These are phyloP conservation scores for Trichophyton rubrum DNA, from an alignment of 2,329 filamentous ascomycete species.

Conservation along the genomic window DNA sequence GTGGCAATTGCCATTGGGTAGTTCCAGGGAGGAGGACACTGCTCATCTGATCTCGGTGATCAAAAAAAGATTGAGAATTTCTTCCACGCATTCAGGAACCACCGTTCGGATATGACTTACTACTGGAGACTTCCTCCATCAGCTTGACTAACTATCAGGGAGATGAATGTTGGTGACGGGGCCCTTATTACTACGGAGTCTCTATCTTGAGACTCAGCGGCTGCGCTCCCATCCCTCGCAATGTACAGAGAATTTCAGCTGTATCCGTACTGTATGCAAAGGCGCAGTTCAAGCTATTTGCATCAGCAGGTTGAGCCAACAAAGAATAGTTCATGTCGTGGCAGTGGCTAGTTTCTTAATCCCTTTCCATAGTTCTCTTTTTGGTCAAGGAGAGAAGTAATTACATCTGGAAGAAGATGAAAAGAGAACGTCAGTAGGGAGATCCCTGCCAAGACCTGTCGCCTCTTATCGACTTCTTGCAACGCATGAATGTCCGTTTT, in stretches of 20 bases:
- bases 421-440: background rate
- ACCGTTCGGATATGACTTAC: background rate
- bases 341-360: background rate
- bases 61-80: background rate
- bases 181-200: background rate
- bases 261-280: background rate
- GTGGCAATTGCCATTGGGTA: background rate
- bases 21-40: background rate
- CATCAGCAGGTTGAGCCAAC: background rate
- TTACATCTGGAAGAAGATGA: background rate
- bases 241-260: background rate
- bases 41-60: slow-evolving; percentile 3
- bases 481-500: background rate
- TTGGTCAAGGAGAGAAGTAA: background rate
- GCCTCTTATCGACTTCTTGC: background rate
- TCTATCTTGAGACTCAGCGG: background rate
- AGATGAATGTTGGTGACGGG: background rate
- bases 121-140: background rate
- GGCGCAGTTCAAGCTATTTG: background rate
- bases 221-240: background rate
- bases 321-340: background rate
- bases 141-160: background rate
- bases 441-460: background rate
- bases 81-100: slow-evolving; percentile 1
- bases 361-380: background rate